Base-by-base conservation (phyloP, 805 yeast species). In the Kuraishia hungarica region DNA sequence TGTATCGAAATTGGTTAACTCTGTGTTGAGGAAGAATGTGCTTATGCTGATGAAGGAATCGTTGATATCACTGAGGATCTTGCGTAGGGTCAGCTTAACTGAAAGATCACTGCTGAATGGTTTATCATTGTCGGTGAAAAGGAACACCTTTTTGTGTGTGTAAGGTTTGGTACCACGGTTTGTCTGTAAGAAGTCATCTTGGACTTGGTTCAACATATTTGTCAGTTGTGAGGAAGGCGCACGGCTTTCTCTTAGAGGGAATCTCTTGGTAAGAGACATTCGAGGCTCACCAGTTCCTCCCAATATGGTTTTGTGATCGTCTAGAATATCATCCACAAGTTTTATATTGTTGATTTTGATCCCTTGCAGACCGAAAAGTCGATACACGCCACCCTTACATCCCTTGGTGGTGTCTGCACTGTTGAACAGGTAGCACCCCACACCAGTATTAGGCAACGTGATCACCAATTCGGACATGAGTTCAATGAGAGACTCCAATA, bases 111-210 rank as follows among this genome's bases (percentile, higher is more conserved):
- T 71, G 54, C 74, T 73, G 58, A 71, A 78, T 0, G 97, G 97
- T 51, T 68, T 69, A 60, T 87, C 94, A 64, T 86, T 83, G 64
- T 85, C 87, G 0, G 97, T 89, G 62, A 91, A 81, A 64, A 90
- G 70, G 59, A 89, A 78, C 2, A 89, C 69, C 61, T 86, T 83
- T 59, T 79, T 81, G 50, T 76, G 76, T 52, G 81, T 80, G 65
- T 77, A 85, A 23, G 66, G 64, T 53, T 70, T 72, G 48, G 77
- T 79, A 39, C 63, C 70, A 15, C 66, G 66, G 19, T 72, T 72
- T 3, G 68, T 66, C 43, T 72, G 65, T 17, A 71, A 63, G 58
- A 87, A 83, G 56, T 83, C 85, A 54, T 81, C 84, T 54, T 82
- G 77, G 8, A 85, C 68, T 22, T 73, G 72, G 39, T 73, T 74